A percentile compares a stretch with the other conserved stretches of the same genome.
These are phyloP conservation scores for Hemileia vastatrix DNA, from an alignment of 1,284 basidiomycete species.

Conservation along the genomic window DNA sequence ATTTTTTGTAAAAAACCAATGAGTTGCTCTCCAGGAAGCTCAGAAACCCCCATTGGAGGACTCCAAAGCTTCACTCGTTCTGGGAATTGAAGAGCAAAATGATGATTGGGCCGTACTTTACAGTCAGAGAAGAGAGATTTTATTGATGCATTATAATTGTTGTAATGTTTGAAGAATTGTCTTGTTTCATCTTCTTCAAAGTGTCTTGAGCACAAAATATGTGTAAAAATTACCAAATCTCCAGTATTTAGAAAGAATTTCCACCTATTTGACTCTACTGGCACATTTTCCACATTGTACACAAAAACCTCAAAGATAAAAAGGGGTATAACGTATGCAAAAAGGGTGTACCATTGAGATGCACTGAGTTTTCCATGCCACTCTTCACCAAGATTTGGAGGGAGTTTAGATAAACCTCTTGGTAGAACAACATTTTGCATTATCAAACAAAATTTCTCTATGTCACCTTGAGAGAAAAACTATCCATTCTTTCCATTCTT, in stretches of 20 bases:
- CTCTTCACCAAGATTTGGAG: constrained; percentile 1
- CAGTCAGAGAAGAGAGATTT: neutral
- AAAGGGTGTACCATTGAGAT: constrained; percentile 3
- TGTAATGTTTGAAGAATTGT: neutral
- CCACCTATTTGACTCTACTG: neutral
- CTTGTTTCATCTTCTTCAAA: neutral
- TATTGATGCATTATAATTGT: neutral
- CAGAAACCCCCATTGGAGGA: neutral
- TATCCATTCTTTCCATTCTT: neutral
- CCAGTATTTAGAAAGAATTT: constrained; percentile 2
- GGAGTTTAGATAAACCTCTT: neutral
- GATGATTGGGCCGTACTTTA: constrained; percentile 11
- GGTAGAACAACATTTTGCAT: constrained; percentile 7
- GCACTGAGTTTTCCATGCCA: constrained; percentile 4
- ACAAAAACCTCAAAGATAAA: constrained; percentile 4
- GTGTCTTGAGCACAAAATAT: neutral
- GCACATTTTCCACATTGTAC: neutral
- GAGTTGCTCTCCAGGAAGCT: constrained; percentile 6
- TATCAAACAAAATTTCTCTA: neutral
- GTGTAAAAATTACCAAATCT: neutral
- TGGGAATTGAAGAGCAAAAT: constrained; percentile 11
- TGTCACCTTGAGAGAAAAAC: constrained; percentile 6
- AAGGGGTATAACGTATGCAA: constrained; percentile 3
- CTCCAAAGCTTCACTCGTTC: constrained; percentile 6
- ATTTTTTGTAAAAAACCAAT: constrained; percentile 18